Percentiles rank a stretch among this genome's conserved stretches.
Conservation (phyloP, 352 stramenopile species). For the Phytophthora pseudosyringae region DNA sequence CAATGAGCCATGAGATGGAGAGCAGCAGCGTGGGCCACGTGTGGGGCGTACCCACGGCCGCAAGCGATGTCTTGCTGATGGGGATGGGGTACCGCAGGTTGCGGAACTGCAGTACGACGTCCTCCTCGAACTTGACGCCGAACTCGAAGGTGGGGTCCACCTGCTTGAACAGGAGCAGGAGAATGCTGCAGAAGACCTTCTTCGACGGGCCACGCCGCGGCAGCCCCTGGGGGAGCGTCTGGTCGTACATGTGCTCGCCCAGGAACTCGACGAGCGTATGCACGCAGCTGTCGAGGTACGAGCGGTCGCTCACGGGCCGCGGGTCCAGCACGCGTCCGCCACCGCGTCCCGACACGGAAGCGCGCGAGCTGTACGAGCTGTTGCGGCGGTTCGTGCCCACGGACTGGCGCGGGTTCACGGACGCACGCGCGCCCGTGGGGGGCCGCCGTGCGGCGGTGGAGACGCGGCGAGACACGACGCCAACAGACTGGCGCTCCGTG, state of each 20-base stretch:
- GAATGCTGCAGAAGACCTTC: constrained; percentile 98
- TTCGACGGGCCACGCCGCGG: constrained; percentile 93
- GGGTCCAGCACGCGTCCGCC: constrained; percentile 72
- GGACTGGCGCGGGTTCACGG: constrained; percentile 57
- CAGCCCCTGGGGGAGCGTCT: constrained; percentile 91
- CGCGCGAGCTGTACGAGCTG: constrained; percentile 67
- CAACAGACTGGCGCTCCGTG: constrained; percentile 68
- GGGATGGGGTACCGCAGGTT: constrained; percentile 94
- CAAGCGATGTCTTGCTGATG: constrained; percentile 96
- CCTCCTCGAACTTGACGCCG: constrained; percentile 77
- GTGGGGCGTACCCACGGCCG: constrained; percentile 94
- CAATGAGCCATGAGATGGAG: constrained; percentile 97
- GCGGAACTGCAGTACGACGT: constrained; percentile 74
- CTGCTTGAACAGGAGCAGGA: constrained; percentile 96
- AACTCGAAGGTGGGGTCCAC: constrained; percentile 93
- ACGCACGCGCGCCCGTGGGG: constrained; percentile 44
- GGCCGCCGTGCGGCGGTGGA: constrained; percentile 42
- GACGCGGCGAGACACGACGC: constrained; percentile 51
- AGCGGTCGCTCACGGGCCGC: constrained; percentile 90
- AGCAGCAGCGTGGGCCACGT: constrained; percentile 97
- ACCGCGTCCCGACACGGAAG: constrained; percentile 52
- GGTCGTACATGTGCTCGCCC: constrained; percentile 89
- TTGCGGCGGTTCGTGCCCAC: constrained; percentile 54
- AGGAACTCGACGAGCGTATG: constrained; percentile 95
- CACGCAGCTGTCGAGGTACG: constrained; percentile 93